Evolutionary conservation across 2,329 filamentous ascomycete species (phyloP), one percentile per base, ranked within the genome.

Genomic region (Tolypocladium inflatum): DNA sequence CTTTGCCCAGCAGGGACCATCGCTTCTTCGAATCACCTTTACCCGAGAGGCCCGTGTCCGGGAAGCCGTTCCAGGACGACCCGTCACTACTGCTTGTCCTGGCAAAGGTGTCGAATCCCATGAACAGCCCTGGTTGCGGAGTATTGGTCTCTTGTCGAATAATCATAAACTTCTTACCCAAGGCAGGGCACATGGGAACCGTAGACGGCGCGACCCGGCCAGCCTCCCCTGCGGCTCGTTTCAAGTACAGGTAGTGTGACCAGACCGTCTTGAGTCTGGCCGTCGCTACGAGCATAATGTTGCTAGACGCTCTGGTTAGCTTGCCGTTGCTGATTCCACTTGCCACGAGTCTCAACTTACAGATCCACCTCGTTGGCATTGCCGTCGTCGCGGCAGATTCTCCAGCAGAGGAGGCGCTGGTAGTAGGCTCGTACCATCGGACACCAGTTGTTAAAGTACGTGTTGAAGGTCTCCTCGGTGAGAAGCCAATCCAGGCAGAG

Each of bases 341-440:
- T 35, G 23, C 17, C 23, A 8, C 11, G 17, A 17, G 17, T 35
- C 15, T n/a, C 7, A 37, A 80, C 88, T 79, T 78, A 90, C 86
- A 80, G 72, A 68, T 94, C 89, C 45, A 83, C 70, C 35, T 85
- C 80, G 51, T 83, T 82, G 26, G 83, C 78, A 53, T 80, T 82
- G 19, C 87, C 90, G 56, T 86, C 83, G 66, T 88, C 89, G 62
- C 92, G 82, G 63, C 89, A 93, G 54, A 97, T 78, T 60, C 91
- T 84, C 92, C 92, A 97, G 73, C 91, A 96, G 26, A 96, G 73
- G 55, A 97, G 76, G 53, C 92, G 89, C 82, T 96, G 94, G 69
- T 88, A 97, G 71, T 96, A 97, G 17, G 91, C 88, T 60, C 92
- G 84, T 26, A 96, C 90, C 92, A 96, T 96, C 0, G 92, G 91